These are phyloP conservation scores for Stachybotrys elegans DNA, from an alignment of 2,329 filamentous ascomycete species.

Conservation along the genomic window DNA sequence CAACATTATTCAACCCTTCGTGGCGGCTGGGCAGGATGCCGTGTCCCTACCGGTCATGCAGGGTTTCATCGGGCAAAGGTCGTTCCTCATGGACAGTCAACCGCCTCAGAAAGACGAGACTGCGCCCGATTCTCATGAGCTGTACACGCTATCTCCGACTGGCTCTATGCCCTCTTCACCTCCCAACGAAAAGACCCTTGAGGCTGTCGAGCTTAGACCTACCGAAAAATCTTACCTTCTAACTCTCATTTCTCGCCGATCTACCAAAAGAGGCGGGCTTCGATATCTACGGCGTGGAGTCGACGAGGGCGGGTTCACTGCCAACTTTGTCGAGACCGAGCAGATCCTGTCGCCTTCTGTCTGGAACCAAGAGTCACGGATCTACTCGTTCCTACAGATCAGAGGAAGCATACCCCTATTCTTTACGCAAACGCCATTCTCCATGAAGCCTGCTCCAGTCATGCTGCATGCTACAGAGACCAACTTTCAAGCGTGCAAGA, in stretches of 20 bases:
- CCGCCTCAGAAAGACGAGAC: slow-evolving; percentile 49
- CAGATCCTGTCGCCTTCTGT: slow-evolving; percentile 74
- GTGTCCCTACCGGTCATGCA: slow-evolving; percentile 82
- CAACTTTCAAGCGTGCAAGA: slow-evolving; percentile 73
- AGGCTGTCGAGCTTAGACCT: slow-evolving; percentile 35
- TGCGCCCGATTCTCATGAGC: slow-evolving; percentile 40
- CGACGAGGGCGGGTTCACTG: slow-evolving; percentile 82
- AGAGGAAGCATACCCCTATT: slow-evolving; percentile 91
- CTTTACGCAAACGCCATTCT: slow-evolving; percentile 92
- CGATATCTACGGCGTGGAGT: slow-evolving; percentile 87
- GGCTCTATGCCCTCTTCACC: slow-evolving; percentile 19
- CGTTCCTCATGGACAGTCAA: slow-evolving; percentile 67
- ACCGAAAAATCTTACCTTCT: slow-evolving; percentile 63
- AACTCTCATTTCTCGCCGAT: slow-evolving; percentile 89
- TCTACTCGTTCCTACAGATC: slow-evolving; percentile 81
- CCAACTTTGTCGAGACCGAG: slow-evolving; percentile 92
- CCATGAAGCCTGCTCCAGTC: slow-evolving; percentile 80
- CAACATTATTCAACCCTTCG: slow-evolving; percentile 67
- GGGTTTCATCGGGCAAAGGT: slow-evolving; percentile 84
- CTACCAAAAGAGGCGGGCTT: slow-evolving; percentile 77
- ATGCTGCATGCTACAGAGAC: slow-evolving; percentile 74
- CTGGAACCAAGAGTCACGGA: slow-evolving; percentile 57
- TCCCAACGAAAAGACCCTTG: slow-evolving; percentile 15
- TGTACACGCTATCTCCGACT: slow-evolving; percentile 31
- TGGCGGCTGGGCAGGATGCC: slow-evolving; percentile 64